A percentile compares a stretch with the other conserved stretches of the same genome.
Evolutionary conservation across 1,284 basidiomycete species (phyloP).

Genomic region (Neotropicomus parvogracilis): DNA sequence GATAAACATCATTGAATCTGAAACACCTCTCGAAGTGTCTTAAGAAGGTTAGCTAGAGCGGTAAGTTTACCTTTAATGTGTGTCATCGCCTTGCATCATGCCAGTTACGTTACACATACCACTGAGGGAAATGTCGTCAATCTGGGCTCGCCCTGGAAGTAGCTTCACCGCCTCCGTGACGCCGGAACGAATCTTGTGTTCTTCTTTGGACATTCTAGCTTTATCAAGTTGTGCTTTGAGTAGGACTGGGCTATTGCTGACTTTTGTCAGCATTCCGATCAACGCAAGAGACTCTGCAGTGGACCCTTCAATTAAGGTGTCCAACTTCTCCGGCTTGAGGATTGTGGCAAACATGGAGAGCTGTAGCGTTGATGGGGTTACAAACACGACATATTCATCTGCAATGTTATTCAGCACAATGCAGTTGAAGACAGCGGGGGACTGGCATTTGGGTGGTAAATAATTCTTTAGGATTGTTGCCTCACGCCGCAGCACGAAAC

Average conservation of each 20-base stretch:
- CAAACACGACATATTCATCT: conserved; percentile 95
- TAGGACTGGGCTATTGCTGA: conserved; percentile 91
- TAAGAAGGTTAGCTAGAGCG: conserved; percentile 72
- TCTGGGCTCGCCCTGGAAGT: conserved; percentile 59
- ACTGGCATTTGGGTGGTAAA: conserved; percentile 85
- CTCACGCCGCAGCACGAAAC: conserved; percentile 89
- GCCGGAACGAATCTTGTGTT: conserved; percentile 45
- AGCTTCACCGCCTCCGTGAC: conserved; percentile 62
- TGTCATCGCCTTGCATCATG: neutral
- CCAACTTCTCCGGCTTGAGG: conserved; percentile 63
- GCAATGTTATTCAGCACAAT: conserved; percentile 7
- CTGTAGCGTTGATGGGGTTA: conserved; percentile 81
- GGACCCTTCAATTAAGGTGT: conserved; percentile 61
- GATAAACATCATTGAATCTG: neutral
- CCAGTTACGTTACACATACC: conserved; percentile 43
- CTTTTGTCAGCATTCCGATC: conserved; percentile 80
- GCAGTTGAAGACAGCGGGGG: neutral
- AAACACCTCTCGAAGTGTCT: conserved; percentile 56
- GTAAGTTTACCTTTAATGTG: conserved; percentile 72
- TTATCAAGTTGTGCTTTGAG: conserved; percentile 54
- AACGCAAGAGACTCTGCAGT: conserved; percentile 81
- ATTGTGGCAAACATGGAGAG: conserved; percentile 77
- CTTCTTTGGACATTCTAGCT: conserved; percentile 32
- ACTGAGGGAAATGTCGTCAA: conserved; percentile 73
- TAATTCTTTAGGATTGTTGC: conserved; percentile 79